Percentiles rank a stretch among this genome's conserved stretches.
phyloP scores from a whole-genome alignment of 257 asterid species.

The Coffea canephora region DNA sequence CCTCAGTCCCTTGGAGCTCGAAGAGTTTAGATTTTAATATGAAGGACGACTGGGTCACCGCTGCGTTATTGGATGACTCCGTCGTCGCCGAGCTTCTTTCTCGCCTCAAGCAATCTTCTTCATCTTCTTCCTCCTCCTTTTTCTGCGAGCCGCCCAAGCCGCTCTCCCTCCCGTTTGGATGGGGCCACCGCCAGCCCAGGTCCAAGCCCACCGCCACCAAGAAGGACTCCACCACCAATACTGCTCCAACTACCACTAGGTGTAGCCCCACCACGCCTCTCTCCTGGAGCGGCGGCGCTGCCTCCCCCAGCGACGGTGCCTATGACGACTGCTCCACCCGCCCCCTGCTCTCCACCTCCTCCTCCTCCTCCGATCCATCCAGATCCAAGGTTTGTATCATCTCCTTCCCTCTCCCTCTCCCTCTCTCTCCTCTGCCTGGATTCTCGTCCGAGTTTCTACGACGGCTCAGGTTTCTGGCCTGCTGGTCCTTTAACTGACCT shows the following conservation, averaged over 20 bases:
- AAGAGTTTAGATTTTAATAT: not conserved
- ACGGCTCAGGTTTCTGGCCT: no score
- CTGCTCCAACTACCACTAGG: conserved; percentile 14
- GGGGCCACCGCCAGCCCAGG: conserved; percentile 42
- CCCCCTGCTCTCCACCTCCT: conserved; percentile 5
- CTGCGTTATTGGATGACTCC: conserved; percentile 38
- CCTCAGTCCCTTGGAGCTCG: not conserved
- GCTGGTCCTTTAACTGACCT: no score
- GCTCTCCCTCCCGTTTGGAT: conserved; percentile 23
- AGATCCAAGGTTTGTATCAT: conserved; percentile 44
- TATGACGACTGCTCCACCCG: conserved; percentile 26
- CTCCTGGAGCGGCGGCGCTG: conserved; percentile 42
- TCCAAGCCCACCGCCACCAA: conserved; percentile 23
- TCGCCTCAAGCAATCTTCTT: conserved; percentile 30
- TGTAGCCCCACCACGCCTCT: conserved; percentile 48
- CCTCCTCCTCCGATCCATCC: conserved; percentile 33
- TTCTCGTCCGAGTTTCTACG: not conserved
- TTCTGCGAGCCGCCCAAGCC: not conserved
- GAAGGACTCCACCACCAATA: conserved; percentile 22
- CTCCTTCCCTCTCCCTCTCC: not conserved
- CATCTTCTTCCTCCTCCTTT: not conserved
- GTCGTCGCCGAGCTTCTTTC: conserved; percentile 37
- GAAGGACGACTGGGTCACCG: conserved; percentile 40
- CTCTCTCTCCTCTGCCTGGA: not conserved
- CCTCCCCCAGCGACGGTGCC: conserved; percentile 38